Base-by-base conservation (phyloP, 83 land plant species). In the Isoetes engelmannii region DNA sequence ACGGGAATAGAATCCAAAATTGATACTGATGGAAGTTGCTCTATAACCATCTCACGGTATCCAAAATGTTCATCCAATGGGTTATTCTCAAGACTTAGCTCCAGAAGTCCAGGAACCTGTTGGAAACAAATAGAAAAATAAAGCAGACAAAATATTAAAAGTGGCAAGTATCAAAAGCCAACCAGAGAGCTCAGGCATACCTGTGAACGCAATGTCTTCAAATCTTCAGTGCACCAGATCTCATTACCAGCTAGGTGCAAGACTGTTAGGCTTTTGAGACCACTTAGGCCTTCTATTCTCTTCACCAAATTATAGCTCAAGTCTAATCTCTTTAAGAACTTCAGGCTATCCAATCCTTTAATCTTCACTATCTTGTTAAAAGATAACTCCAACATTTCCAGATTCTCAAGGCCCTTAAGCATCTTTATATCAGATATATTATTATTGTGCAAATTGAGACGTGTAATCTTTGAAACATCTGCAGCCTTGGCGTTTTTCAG, bases 221-320 rank as follows among this genome's bases (percentile, higher is more conserved):
- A 43, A 53, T 79, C 78, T 41, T 69, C 71, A 44, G 19, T 19
- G 28, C 61, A 57, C 59, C 69, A 74, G 44, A 79, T 54, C 50
- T 79, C 68, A 65, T 79, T 79, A 19, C 81, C 81, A 37, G 77
- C 57, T 47, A 79, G 44, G 65, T 79, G 78, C 15, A 79, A 45
- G 10, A 53, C 70, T 20, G 37, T 15, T 51, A 79, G 53, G 18
- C 70, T 63, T 7, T 15, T 47, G 4, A 79, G 53, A 62, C 57
- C 72, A 47, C 51, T 51, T 8, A 79, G 53, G 44, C 77, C 78
- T n/a, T 79, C 78, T 55, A 79, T 69, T 42, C 74, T 44, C 6
- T 63, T 69, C 63, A 79, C 13, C 48, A 63, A n/a, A 57, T 79
- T 79, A 57, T 68, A 79, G 51, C 81, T 79, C 69, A 79, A 58